Evolutionary conservation across 805 yeast genomes (phyloP).

Genomic region (Candida glaebosa): DNA sequence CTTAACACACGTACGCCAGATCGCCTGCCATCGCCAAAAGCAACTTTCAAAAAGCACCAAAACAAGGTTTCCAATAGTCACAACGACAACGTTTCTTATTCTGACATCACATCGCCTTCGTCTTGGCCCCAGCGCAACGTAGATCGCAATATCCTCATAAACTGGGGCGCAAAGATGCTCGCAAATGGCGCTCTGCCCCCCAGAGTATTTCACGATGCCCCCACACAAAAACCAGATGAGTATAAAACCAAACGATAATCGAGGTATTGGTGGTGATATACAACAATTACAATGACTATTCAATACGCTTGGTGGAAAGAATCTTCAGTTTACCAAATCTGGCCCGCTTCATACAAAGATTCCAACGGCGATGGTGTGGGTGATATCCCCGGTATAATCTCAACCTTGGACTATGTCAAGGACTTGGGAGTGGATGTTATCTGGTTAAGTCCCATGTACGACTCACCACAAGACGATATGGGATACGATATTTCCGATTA

Average conservation of each 20-base stretch:
- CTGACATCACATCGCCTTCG: background rate
- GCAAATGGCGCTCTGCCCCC: background rate
- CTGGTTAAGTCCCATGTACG: conserved; percentile 59
- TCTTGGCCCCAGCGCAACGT: background rate
- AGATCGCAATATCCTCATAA: background rate
- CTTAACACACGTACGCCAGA: too few species aligned
- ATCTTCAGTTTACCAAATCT: conserved; percentile 53
- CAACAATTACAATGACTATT: conserved; percentile 1
- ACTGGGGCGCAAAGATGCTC: background rate
- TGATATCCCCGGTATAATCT: conserved; percentile 52
- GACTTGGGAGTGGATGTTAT: conserved; percentile 48
- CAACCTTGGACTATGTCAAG: conserved; percentile 49
- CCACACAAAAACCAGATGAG: background rate
- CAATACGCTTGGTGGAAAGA: conserved; percentile 50
- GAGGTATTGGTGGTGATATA: background rate
- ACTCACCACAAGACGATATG: conserved; percentile 60
- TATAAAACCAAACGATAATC: background rate
- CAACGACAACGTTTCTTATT: background rate
- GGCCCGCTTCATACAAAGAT: conserved; percentile 61
- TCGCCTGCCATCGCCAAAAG: too few species aligned
- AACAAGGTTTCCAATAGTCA: background rate
- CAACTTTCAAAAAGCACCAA: background rate
- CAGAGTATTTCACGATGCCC: background rate
- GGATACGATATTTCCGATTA: conserved; percentile 60
- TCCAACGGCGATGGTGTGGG: conserved; percentile 59